A percentile compares a stretch with the other conserved stretches of the same genome.
Evolutionary conservation across 164 flowering plant genomes (phyloP).

Genomic region (Liquidambar formosana): DNA sequence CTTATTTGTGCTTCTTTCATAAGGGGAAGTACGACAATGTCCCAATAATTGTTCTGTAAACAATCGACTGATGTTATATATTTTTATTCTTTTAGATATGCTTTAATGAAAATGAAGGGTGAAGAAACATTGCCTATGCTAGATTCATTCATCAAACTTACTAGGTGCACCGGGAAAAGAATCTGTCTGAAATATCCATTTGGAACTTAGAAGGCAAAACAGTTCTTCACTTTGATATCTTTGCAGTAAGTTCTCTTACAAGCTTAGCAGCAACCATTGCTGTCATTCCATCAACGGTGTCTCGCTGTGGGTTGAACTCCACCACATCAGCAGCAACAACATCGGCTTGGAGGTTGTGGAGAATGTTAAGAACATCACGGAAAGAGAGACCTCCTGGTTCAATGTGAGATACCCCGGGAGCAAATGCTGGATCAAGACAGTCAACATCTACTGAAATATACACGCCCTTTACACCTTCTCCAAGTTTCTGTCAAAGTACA

Average conservation of each 20-base stretch:
- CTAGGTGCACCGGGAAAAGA: neutral
- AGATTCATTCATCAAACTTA: neutral
- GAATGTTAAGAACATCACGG: conserved; percentile 91
- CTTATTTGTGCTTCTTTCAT: no score
- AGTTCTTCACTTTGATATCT: conserved; percentile 64
- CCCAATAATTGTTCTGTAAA: no score
- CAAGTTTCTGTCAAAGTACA: conserved; percentile 67
- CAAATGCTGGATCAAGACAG: conserved; percentile 96
- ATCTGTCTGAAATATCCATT: neutral
- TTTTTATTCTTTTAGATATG: no score
- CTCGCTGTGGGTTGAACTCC: conserved; percentile 98
- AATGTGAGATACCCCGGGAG: conserved; percentile 97
- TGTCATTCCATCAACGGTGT: conserved; percentile 97
- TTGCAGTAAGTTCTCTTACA: conserved; percentile 88
- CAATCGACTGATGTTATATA: no score
- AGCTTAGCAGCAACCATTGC: conserved; percentile 99
- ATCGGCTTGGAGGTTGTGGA: conserved; percentile 87
- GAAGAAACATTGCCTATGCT: no score
- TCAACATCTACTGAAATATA: conserved; percentile 91
- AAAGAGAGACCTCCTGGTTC: conserved; percentile 99
- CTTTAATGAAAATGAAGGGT: no score
- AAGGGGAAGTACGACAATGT: no score
- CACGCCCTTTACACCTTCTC: conserved; percentile 95
- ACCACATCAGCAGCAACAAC: conserved; percentile 97
- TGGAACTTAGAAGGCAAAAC: neutral